Evolutionary conservation across 139 green algal genomes (phyloP).

Genomic region (Coelastrella sp.): DNA sequence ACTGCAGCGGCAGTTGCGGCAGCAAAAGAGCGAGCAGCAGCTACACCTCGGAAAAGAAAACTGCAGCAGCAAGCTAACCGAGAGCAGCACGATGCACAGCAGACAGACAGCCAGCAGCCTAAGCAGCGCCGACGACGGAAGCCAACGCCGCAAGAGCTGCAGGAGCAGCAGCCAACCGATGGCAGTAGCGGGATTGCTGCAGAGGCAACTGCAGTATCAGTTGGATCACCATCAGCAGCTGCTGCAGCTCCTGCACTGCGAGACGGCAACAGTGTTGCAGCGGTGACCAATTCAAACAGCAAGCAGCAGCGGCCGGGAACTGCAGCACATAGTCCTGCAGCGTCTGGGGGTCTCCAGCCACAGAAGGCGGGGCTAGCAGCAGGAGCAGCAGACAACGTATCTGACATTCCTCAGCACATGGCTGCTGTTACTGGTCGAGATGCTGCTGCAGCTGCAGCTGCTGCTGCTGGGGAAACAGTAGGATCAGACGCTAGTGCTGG

Average conservation of each 20-base stretch:
- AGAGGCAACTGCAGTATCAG: neutral
- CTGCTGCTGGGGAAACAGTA: neutral
- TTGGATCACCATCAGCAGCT: neutral
- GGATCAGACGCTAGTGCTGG: too few relatives aligned
- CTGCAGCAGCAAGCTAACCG: neutral
- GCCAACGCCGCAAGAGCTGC: neutral
- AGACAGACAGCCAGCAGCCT: neutral
- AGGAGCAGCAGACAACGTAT: neutral
- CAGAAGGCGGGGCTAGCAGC: neutral
- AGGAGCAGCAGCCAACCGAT: neutral
- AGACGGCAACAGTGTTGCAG: neutral
- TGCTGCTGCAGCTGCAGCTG: neutral
- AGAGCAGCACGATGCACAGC: neutral
- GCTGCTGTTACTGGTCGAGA: neutral
- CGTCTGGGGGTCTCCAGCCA: too few relatives aligned
- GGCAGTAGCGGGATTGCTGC: neutral
- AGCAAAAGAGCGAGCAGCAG: constrained; percentile 3
- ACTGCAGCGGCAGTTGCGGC: neutral
- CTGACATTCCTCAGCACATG: too few relatives aligned
- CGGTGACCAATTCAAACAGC: neutral
- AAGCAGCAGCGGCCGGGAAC: neutral
- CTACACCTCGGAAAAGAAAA: neutral
- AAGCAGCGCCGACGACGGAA: neutral
- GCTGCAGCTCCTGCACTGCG: neutral
- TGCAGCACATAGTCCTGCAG: too few relatives aligned